A percentile compares a stretch with the other conserved stretches of the same genome.
Evolutionary conservation across 306 rosid genomes (phyloP).

Genomic region (Acmispon strigosus): DNA sequence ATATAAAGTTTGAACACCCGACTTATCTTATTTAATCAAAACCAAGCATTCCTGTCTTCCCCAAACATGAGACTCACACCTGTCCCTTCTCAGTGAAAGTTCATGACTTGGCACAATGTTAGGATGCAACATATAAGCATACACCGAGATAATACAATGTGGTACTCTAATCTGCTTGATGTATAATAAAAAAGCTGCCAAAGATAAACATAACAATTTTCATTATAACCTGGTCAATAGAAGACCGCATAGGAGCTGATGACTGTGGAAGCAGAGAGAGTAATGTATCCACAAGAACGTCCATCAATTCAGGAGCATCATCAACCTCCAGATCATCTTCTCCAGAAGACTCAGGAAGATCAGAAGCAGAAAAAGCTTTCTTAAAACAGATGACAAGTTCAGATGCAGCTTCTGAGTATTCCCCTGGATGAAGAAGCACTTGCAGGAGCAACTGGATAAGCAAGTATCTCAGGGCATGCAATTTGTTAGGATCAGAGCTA

Average conservation of each 20-base stretch:
- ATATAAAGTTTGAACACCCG: neutral
- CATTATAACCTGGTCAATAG: slow-evolving; percentile 81
- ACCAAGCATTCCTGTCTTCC: neutral
- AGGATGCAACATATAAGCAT: neutral
- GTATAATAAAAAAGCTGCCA: neutral
- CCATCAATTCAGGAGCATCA: slow-evolving; percentile 63
- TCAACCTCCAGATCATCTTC: slow-evolving; percentile 60
- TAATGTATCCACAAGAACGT: slow-evolving; percentile 90
- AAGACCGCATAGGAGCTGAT: slow-evolving; percentile 74
- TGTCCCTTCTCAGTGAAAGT: neutral
- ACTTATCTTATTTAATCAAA: neutral
- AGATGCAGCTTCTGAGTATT: slow-evolving; percentile 75
- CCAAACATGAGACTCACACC: neutral
- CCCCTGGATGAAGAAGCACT: slow-evolving; percentile 79
- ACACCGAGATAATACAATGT: neutral
- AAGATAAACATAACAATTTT: neutral
- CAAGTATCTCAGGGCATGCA: slow-evolving; percentile 76
- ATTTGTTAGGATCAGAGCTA: slow-evolving; percentile 43
- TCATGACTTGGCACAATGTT: neutral
- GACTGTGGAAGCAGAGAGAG: slow-evolving; percentile 93
- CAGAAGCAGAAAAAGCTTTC: slow-evolving; percentile 57
- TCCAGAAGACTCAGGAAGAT: slow-evolving; percentile 54
- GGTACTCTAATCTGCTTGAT: neutral
- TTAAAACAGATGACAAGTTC: slow-evolving; percentile 78
- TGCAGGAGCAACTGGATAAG: slow-evolving; percentile 86